These are phyloP conservation scores for Arabidopsis arenosa DNA, from an alignment of 345 rosid genomes.

Conservation along the genomic window DNA sequence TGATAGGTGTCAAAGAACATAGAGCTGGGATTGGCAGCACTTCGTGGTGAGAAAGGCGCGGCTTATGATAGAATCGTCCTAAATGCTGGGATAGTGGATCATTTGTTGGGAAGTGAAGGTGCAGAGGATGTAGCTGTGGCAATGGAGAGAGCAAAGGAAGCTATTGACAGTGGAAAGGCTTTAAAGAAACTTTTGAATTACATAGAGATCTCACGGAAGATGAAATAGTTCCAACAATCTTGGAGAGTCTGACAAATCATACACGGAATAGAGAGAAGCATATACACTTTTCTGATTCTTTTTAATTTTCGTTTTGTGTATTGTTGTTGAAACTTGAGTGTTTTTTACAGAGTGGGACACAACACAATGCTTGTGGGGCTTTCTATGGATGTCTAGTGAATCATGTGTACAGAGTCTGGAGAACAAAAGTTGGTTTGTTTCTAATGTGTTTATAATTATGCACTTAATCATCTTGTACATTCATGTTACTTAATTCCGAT, in stretches of 20 bases:
- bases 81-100: slow-evolving; percentile 93
- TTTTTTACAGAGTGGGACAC: slow-evolving; percentile 28
- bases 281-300: slow-evolving; percentile 18
- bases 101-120: slow-evolving; percentile 82
- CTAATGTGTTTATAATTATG: slow-evolving; percentile 1
- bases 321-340: slow-evolving; percentile 11
- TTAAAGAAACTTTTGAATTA: slow-evolving; percentile 74
- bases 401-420: slow-evolving; percentile 27
- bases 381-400: slow-evolving; percentile 3
- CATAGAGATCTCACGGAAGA: slow-evolving; percentile 70
- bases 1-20: slow-evolving; percentile 74
- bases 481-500: slow-evolving; percentile 10
- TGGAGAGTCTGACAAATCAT: slow-evolving; percentile 14
- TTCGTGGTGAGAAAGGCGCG: slow-evolving; percentile 80
- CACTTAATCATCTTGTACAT: background rate
- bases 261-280: slow-evolving; percentile 30
- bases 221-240: slow-evolving; percentile 36
- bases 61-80: slow-evolving; percentile 91
- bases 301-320: slow-evolving; percentile 1
- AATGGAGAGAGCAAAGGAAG: slow-evolving; percentile 87
- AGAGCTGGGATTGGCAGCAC: slow-evolving; percentile 86
- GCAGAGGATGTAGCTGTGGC: slow-evolving; percentile 74
- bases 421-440: background rate
- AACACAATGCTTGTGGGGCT: slow-evolving; percentile 30
- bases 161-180: slow-evolving; percentile 91